These are phyloP conservation scores for Daldinia concentrica DNA, from an alignment of 495 filamentous ascomycete genomes.

Conservation along the genomic window DNA sequence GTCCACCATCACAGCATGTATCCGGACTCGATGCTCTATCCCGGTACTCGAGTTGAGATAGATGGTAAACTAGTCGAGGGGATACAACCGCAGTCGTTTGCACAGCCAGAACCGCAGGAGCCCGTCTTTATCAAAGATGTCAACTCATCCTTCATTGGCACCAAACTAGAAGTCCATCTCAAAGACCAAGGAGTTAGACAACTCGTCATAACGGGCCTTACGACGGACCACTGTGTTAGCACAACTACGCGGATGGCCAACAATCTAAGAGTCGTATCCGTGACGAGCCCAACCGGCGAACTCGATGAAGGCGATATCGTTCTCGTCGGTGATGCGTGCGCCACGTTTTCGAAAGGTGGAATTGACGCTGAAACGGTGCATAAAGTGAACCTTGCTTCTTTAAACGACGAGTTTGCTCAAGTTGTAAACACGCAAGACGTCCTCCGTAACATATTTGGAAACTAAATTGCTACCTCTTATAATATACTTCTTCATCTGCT, in stretches of 20 bases:
- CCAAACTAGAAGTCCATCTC: conserved; percentile 53
- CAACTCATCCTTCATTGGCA: conserved; percentile 61
- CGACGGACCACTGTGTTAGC: conserved; percentile 62
- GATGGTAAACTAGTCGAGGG: conserved; percentile 36
- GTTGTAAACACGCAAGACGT: not conserved
- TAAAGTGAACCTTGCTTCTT: conserved; percentile 55
- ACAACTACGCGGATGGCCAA: conserved; percentile 61
- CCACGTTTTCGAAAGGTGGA: conserved; percentile 55
- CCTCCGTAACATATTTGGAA: not conserved
- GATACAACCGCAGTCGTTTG: conserved; percentile 52
- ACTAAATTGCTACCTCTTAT: not conserved
- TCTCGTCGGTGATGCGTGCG: conserved; percentile 39
- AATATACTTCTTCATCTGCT: not conserved
- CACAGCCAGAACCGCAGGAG: conserved; percentile 52
- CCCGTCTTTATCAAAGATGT: conserved; percentile 57
- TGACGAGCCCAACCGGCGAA: conserved; percentile 36
- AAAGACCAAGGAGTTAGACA: conserved; percentile 49
- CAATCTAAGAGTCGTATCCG: conserved; percentile 56
- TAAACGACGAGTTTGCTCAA: conserved; percentile 44
- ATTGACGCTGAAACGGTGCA: conserved; percentile 61
- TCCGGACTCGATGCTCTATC: conserved; percentile 47
- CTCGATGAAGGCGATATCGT: conserved; percentile 53
- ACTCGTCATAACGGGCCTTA: conserved; percentile 54
- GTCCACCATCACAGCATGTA: conserved; percentile 57
- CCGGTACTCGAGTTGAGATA: conserved; percentile 30